Evolutionary conservation across 495 filamentous ascomycete species (phyloP).

Genomic region (Collariella sp.): DNA sequence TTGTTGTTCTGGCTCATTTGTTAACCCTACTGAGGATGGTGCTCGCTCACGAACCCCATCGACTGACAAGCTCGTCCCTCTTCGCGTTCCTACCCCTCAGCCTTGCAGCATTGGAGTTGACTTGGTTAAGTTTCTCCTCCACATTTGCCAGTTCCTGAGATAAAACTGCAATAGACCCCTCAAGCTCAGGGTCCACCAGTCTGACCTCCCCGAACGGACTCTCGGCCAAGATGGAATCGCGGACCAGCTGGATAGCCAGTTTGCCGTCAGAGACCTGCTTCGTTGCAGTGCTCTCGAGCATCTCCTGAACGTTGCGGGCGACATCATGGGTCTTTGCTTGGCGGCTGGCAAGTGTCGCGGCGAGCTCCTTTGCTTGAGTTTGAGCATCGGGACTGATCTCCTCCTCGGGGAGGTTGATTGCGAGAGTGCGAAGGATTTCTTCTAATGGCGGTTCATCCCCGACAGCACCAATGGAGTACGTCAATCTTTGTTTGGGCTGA

Average conservation of each 20-base stretch:
- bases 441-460: conserved; percentile 25
- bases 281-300: conserved; percentile 29
- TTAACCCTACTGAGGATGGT: no score
- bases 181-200: conserved; percentile 36
- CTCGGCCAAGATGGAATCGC: conserved; percentile 37
- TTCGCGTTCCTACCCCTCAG: conserved; percentile 28
- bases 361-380: conserved; percentile 11
- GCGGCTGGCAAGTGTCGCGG: conserved; percentile 25
- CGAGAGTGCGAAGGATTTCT: conserved; percentile 23
- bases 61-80: conserved; percentile 31
- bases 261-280: conserved; percentile 33
- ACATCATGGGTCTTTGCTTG: conserved; percentile 29
- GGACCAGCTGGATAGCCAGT: conserved; percentile 32
- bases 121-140: conserved; percentile 17
- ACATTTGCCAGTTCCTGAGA: conserved; percentile 30
- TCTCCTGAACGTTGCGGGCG: conserved; percentile 29
- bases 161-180: conserved; percentile 29
- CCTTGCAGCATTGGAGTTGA: conserved; percentile 22
- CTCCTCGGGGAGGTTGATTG: conserved; percentile 23
- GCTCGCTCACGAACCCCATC: conserved; percentile 31
- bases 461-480: conserved; percentile 25
- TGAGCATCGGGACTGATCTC: conserved; percentile 8
- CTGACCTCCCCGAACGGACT: conserved; percentile 30
- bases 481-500: conserved; percentile 14
- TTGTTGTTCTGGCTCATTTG: no score